Percentiles rank a stretch among this genome's conserved stretches.
These are phyloP conservation scores for Chlamydomonas incerta DNA, from an alignment of 139 green algal genomes.

Conservation along the genomic window DNA sequence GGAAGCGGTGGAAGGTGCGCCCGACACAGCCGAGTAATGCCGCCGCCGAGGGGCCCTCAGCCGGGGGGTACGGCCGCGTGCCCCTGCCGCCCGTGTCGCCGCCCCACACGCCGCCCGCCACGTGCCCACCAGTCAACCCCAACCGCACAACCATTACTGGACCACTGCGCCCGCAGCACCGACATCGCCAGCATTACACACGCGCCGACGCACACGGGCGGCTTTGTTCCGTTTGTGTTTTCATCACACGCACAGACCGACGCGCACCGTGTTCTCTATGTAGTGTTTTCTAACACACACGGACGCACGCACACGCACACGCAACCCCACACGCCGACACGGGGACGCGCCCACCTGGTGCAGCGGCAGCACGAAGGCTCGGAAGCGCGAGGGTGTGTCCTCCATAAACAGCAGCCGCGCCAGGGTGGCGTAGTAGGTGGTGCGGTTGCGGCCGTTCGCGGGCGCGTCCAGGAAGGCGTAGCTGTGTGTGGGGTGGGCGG, in stretches of 20 bases:
- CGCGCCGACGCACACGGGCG: no score
- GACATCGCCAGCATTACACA: no score
- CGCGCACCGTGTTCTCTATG: no score
- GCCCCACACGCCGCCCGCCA: no score
- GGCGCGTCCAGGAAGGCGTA: slow-evolving; percentile 89
- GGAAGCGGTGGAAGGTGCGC: neutral
- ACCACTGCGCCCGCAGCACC: no score
- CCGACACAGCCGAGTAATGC: neutral
- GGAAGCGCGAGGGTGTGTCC: slow-evolving; percentile 90
- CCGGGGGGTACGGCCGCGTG: no score
- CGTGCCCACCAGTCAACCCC: no score
- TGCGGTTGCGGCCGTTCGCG: slow-evolving; percentile 89
- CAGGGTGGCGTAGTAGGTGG: slow-evolving; percentile 95
- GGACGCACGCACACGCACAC: neutral
- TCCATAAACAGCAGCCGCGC: slow-evolving; percentile 97
- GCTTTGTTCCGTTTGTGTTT: no score
- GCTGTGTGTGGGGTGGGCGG: slow-evolving; percentile 12
- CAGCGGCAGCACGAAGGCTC: slow-evolving; percentile 93
- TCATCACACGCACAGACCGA: no score
- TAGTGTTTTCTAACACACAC: neutral
- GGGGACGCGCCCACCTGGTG: slow-evolving; percentile 70
- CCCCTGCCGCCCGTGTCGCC: no score
- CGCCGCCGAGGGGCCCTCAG: no score
- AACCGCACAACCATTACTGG: no score
- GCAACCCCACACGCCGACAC: neutral